Conservation (phyloP, 306 rosid genomes). For the Cucurbita maxima region DNA sequence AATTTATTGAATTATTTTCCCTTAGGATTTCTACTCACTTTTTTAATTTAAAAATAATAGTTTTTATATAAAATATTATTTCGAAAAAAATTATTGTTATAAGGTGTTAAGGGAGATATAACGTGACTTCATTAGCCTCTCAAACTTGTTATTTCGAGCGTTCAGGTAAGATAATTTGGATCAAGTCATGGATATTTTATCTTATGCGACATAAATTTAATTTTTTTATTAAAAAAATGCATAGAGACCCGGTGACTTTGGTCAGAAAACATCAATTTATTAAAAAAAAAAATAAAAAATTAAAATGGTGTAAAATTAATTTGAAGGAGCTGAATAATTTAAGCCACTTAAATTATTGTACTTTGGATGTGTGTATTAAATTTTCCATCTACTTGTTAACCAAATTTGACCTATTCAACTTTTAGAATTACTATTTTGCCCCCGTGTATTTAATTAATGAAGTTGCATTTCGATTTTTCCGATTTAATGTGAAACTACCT, state of each 20-base stretch:
- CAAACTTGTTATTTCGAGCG: too few relatives aligned
- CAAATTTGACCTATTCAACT: neutral
- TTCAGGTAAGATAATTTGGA: too few relatives aligned
- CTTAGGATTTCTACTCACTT: too few relatives aligned
- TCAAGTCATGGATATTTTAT: too few relatives aligned
- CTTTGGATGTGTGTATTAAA: neutral
- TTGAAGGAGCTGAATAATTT: neutral
- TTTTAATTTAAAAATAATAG: too few relatives aligned
- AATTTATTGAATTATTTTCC: too few relatives aligned
- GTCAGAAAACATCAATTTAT: neutral
- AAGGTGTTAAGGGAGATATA: too few relatives aligned
- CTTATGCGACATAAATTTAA: too few relatives aligned
- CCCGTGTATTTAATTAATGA: neutral
- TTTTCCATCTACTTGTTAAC: neutral
- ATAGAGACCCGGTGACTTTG: neutral
- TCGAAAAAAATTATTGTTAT: too few relatives aligned
- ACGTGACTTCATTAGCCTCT: too few relatives aligned
- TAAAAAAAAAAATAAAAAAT: neutral
- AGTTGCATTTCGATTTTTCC: neutral
- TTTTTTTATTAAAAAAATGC: too few relatives aligned
- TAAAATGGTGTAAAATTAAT: neutral
- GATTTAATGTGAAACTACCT: neutral
- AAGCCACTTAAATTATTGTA: neutral
- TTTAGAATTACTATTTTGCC: neutral
- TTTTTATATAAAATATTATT: too few relatives aligned